Percentiles rank a stretch among this genome's conserved stretches.
Conservation (phyloP, 306 rosid genomes). For the Herpetospermum pedunculosum region DNA sequence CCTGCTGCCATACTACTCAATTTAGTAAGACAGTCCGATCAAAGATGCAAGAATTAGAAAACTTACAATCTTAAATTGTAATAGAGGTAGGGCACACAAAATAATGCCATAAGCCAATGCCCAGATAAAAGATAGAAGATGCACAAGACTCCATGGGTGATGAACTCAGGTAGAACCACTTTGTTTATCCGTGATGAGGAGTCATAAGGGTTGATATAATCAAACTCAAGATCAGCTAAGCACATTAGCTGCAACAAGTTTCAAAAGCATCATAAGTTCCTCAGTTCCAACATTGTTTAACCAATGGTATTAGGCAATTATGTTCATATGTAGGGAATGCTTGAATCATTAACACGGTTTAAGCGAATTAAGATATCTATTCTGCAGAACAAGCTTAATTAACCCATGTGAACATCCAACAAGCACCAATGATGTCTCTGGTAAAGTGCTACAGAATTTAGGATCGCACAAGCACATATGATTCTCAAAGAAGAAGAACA, state of each 20-base stretch:
- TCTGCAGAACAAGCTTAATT: not conserved
- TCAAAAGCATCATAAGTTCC: not conserved
- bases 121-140: constrained; percentile 53
- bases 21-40: not conserved
- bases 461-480: not conserved
- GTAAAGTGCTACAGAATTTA: not conserved
- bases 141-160: constrained; percentile 41
- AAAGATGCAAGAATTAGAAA: not conserved
- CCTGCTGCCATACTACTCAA: constrained; percentile 4
- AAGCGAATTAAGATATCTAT: not conserved
- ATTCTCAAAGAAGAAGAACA: not conserved
- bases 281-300: not conserved
- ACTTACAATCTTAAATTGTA: constrained; percentile 64
- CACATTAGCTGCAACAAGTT: constrained; percentile 80
- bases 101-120: constrained; percentile 75
- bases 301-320: not conserved
- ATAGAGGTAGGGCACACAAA: constrained; percentile 59
- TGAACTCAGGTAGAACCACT: constrained; percentile 65
- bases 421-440: not conserved
- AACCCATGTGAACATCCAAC: not conserved
- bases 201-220: constrained; percentile 88
- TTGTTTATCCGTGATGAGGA: constrained; percentile 53
- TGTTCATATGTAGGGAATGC: not conserved
- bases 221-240: constrained; percentile 89
- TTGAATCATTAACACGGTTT: not conserved